These are phyloP conservation scores for Cordyceps tenuipes DNA, from an alignment of 2,329 filamentous ascomycete genomes.

Conservation along the genomic window DNA sequence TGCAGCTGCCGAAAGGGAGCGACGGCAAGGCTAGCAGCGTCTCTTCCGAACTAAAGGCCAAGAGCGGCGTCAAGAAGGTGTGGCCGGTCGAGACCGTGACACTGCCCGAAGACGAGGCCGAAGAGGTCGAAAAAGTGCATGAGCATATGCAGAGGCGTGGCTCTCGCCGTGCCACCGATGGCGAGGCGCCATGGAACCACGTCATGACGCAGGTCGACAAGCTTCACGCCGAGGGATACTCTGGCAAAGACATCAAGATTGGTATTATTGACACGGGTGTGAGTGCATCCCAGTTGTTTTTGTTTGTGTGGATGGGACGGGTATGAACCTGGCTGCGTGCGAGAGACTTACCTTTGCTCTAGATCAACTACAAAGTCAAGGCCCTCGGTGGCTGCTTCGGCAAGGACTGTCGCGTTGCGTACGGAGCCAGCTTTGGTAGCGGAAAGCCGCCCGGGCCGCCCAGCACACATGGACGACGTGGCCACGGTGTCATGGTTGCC, in stretches of 20 bases:
- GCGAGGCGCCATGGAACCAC: background rate
- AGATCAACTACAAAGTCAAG: background rate
- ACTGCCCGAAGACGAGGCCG: background rate
- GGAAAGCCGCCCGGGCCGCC: conserved; percentile 39
- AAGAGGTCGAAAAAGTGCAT: background rate
- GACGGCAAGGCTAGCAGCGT: background rate
- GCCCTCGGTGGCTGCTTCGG: conserved; percentile 41
- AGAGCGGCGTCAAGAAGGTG: background rate
- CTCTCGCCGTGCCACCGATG: background rate
- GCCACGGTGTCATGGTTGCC: conserved; percentile 54
- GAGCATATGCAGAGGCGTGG: background rate
- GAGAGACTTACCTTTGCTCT: background rate
- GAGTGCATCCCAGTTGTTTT: too few relatives aligned
- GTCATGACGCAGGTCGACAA: background rate
- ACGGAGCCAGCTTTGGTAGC: conserved; percentile 50
- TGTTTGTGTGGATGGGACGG: too few relatives aligned
- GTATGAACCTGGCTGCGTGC: background rate
- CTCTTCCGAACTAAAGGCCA: background rate
- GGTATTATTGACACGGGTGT: background rate
- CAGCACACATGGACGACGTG: conserved; percentile 22
- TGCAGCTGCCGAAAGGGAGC: background rate
- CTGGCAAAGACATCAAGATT: background rate
- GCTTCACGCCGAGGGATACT: background rate
- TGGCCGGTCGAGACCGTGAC: background rate
- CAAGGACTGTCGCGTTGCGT: conserved; percentile 47